Evolutionary conservation across 2,329 filamentous ascomycete species (phyloP).

Genomic region (Cladobotryum protrusum): DNA sequence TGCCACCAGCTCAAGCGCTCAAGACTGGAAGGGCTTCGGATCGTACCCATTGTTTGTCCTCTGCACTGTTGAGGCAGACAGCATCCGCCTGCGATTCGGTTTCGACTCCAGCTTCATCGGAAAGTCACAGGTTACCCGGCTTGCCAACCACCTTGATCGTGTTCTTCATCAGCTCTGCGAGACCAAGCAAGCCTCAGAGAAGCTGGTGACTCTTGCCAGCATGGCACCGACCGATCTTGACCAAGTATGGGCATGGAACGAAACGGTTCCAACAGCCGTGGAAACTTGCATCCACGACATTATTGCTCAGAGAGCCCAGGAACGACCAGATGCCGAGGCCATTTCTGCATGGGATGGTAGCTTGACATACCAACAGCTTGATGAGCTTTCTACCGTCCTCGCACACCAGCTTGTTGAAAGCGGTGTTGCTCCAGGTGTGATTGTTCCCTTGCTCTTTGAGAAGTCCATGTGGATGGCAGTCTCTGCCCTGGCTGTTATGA

Average conservation of each 20-base stretch:
- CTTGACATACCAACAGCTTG: conserved; percentile 5
- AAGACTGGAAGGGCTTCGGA: too few species aligned
- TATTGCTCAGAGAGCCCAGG: neutral
- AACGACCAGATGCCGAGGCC: conserved; percentile 3
- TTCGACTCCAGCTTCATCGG: too few species aligned
- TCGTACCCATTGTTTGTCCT: too few species aligned
- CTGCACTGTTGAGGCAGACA: too few species aligned
- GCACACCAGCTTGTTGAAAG: neutral
- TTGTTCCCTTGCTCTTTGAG: conserved; percentile 27
- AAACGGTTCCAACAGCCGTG: neutral
- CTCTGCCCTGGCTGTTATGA: conserved; percentile 25
- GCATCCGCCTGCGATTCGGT: too few species aligned
- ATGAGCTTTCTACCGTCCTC: neutral
- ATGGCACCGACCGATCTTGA: neutral
- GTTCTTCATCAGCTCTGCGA: too few species aligned
- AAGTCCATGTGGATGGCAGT: conserved; percentile 27
- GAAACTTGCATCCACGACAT: conserved; percentile 4
- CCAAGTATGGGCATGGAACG: conserved; percentile 11
- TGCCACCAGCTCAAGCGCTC: too few species aligned
- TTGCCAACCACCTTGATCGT: too few species aligned
- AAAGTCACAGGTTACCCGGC: too few species aligned
- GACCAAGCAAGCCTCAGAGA: too few species aligned
- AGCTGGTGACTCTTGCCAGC: too few species aligned
- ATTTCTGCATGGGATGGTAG: conserved; percentile 10
- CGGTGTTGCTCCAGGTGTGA: conserved; percentile 10